Base-by-base conservation (phyloP, 1,139 yeast species). In the Geotrichum carabidarum region DNA sequence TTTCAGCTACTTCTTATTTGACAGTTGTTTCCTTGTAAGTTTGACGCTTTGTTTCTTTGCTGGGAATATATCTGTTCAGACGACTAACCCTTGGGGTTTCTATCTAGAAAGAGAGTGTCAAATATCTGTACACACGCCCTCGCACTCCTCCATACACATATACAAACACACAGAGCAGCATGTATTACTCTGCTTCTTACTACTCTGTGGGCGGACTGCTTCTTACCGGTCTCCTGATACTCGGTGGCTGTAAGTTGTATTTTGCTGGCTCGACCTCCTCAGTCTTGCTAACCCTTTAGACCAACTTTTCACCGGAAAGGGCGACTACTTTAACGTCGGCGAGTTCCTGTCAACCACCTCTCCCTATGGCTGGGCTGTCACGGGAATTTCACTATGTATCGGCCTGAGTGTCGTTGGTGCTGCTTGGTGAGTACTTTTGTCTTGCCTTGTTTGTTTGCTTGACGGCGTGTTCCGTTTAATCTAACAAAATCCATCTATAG, bases 381-480 rank as follows among this genome's bases (percentile, higher is more conserved):
- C 90, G 62, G 99, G 99, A 56, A 89, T 94, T 61, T 85, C 86
- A n/a, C 73, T 83, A 56, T 93, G 99, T 73, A 90, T 94, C 65
- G 98, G 99, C 12, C 78, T 94, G 59, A 84, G 95, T 54, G 98
- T 94, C 17, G 86, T 91, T 48, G 99, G 99, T 45, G 99, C 99
- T 17, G 99, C 99, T 11, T 93, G 99, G 98, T 67, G 62, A 41
- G 72, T 62, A 12, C 18, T 18, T 48, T 44, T 31, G 15, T 4
- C 37, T n/a, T 4, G 2, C 18, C 12, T 30, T 50, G 14, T 44
- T 44, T 31, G 32, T 9, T 22, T 37, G 9, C 9, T 5, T 15
- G n/a, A 6, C 43, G 7, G 27, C 27, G 22, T 38, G 30, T 41
- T 12, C n/a, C n/a, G n/a, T 14, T 17, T 17, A 37, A 37, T 34